Evolutionary conservation across 2,329 filamentous ascomycete genomes (phyloP).

Genomic region (Sarocladium oryzae): DNA sequence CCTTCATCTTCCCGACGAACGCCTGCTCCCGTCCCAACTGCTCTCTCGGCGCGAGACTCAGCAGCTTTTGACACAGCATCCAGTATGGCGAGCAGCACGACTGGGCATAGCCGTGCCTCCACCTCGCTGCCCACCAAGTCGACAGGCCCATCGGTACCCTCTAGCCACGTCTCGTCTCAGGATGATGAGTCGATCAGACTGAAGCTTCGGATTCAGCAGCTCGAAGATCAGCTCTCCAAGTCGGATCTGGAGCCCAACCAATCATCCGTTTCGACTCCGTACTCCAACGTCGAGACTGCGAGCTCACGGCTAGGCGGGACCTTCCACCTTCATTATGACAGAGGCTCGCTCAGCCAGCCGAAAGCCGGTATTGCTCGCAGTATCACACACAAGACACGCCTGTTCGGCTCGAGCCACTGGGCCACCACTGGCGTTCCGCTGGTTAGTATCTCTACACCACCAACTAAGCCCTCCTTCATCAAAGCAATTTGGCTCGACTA

Average conservation of each 20-base stretch:
- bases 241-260: slow-evolving; percentile 12
- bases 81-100: neutral
- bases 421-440: slow-evolving; percentile 32
- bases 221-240: slow-evolving; percentile 35
- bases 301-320: neutral
- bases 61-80: neutral
- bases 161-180: neutral
- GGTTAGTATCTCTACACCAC: slow-evolving; percentile 23
- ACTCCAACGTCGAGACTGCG: neutral
- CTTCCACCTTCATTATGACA: slow-evolving; percentile 7
- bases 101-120: neutral
- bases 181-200: neutral
- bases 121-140: neutral
- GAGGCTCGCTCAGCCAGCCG: slow-evolving; percentile 7
- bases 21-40: neutral
- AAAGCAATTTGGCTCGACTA: neutral
- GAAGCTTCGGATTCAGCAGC: slow-evolving; percentile 28
- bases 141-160: neutral
- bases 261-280: slow-evolving; percentile 16
- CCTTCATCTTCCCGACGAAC: neutral
- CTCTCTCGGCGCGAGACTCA: neutral
- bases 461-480: neutral
- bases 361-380: neutral
- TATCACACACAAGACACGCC: slow-evolving; percentile 28
- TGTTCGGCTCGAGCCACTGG: slow-evolving; percentile 46